Base-by-base conservation (phyloP, 495 filamentous ascomycete genomes). In the Penicillium turbatum region DNA sequence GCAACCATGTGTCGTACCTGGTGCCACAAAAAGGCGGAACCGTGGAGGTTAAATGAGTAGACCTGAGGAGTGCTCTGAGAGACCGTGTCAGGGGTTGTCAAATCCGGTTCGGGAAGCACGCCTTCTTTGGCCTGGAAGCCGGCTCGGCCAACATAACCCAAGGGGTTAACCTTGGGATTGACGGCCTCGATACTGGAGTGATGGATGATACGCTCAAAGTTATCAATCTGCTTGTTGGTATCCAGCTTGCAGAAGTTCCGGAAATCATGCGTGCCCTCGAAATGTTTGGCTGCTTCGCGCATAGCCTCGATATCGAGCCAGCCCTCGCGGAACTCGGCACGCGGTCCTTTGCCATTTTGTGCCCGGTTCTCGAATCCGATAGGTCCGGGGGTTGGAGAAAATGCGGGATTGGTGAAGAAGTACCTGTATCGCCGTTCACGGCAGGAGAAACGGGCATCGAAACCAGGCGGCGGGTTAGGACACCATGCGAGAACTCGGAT, bases 1-100 rank as follows among this genome's bases (percentile, higher is more conserved):
- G 84, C 79, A 12, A 92, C 82, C 84, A 98, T 92, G 73, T 89
- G 87, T 13, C 93, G 83, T 55, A 98, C 95, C 70, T 98, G 93
- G 67, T 98, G 95, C 92, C 92, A 98, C 40, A 98, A 73, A 68
- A 98, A 98, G 7, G 90, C 95, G n/a, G 87, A 87, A 13, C 93
- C 93, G 42, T 90, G 81, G 31, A 98, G 78, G 19, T 83, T 83
- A 65, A 97, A 91, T 47, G 86, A 84, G 72, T 95, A 97, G 3
- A 96, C 76, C 61, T 88, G 86, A 12, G 89, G 76, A 53, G 67
- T 57, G 15, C 44, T 51, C 10, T 57, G 44, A 6, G 46, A 46
- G 13, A 59, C 48, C 11, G 32, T 45, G 6, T 68, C 55, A 16
- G 69, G 45, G 15, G 53, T 46, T 8, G 30, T 16, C 56, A 51